Conservation (phyloP, 1,284 basidiomycete species). For the Malassezia nana region DNA sequence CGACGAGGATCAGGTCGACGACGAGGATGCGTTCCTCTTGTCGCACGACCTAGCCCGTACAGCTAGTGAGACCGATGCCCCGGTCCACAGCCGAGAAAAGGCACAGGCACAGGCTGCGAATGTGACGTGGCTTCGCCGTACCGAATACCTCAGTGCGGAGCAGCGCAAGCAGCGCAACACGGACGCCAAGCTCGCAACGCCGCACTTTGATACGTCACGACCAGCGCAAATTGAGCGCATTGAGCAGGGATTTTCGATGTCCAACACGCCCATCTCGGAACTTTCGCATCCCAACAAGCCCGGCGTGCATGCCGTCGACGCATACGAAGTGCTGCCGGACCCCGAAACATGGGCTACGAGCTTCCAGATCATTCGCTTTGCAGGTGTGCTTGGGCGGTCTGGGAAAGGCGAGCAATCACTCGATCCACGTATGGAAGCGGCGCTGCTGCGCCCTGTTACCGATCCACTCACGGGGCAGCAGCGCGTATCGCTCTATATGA, state of each 20-base stretch:
- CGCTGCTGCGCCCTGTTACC: slow-evolving; percentile 34
- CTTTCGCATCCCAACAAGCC: slow-evolving; percentile 40
- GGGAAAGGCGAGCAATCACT: slow-evolving; percentile 24
- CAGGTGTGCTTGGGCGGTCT: slow-evolving; percentile 34
- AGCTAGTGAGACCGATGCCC: neutral
- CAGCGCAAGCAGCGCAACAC: slow-evolving; percentile 28
- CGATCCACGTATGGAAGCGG: slow-evolving; percentile 33
- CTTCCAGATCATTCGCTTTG: slow-evolving; percentile 43
- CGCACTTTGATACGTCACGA: slow-evolving; percentile 31
- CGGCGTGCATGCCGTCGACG: slow-evolving; percentile 33
- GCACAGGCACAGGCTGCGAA: slow-evolving; percentile 23
- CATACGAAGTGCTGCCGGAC: slow-evolving; percentile 43
- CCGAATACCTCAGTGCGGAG: slow-evolving; percentile 43
- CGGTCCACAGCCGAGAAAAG: neutral
- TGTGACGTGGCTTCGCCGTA: slow-evolving; percentile 44
- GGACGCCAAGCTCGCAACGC: slow-evolving; percentile 20
- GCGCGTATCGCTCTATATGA: slow-evolving; percentile 38
- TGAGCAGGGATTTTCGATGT: slow-evolving; percentile 33
- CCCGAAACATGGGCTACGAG: slow-evolving; percentile 46
- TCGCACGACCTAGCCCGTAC: slow-evolving; percentile 19
- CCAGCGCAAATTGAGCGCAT: slow-evolving; percentile 40
- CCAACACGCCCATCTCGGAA: slow-evolving; percentile 26
- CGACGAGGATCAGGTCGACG: slow-evolving; percentile 24
- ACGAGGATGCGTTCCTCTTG: slow-evolving; percentile 40
- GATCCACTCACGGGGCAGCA: slow-evolving; percentile 31